These are phyloP conservation scores for Metschnikowia bowlesiae DNA, from an alignment of 805 yeast species.

Conservation along the genomic window DNA sequence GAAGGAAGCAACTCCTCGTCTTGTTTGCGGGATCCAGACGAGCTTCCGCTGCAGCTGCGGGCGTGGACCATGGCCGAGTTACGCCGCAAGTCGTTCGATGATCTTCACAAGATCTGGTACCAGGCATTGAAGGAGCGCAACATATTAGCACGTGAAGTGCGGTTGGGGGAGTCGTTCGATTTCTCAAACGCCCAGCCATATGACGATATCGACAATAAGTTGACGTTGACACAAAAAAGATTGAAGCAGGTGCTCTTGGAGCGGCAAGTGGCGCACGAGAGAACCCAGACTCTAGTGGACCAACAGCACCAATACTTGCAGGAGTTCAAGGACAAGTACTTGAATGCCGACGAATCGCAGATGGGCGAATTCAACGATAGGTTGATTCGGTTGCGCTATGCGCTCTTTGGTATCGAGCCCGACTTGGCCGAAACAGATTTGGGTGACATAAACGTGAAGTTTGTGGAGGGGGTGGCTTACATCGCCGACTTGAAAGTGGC, in stretches of 20 bases:
- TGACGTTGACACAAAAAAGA: constrained; percentile 40
- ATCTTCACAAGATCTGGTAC: constrained; percentile 89
- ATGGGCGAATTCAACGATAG: constrained; percentile 56
- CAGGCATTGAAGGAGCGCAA: constrained; percentile 80
- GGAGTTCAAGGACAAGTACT: constrained; percentile 56
- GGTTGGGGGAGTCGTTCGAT: constrained; percentile 42
- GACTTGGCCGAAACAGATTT: constrained; percentile 53
- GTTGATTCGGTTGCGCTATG: constrained; percentile 73
- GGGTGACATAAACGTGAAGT: constrained; percentile 46
- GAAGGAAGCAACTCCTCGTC: constrained; percentile 44
- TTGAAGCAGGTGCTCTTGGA: constrained; percentile 86
- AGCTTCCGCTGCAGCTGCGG: constrained; percentile 53
- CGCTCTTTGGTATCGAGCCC: constrained; percentile 80
- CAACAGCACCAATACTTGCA: constrained; percentile 47
- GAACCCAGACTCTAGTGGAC: constrained; percentile 47
- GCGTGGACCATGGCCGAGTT: constrained; percentile 87
- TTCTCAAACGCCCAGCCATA: constrained; percentile 30
- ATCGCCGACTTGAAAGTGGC: constrained; percentile 66
- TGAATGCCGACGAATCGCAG: constrained; percentile 51
- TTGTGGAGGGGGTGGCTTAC: constrained; percentile 62
- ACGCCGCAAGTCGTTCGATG: constrained; percentile 87
- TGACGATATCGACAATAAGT: constrained; percentile 37
- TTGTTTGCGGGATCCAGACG: constrained; percentile 56
- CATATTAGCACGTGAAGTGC: constrained; percentile 67
- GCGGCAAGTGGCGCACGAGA: constrained; percentile 66